Evolutionary conservation across 1,284 basidiomycete genomes (phyloP), one percentile per base, ranked within the genome.

Genomic region (Schizophyllum amplum): DNA sequence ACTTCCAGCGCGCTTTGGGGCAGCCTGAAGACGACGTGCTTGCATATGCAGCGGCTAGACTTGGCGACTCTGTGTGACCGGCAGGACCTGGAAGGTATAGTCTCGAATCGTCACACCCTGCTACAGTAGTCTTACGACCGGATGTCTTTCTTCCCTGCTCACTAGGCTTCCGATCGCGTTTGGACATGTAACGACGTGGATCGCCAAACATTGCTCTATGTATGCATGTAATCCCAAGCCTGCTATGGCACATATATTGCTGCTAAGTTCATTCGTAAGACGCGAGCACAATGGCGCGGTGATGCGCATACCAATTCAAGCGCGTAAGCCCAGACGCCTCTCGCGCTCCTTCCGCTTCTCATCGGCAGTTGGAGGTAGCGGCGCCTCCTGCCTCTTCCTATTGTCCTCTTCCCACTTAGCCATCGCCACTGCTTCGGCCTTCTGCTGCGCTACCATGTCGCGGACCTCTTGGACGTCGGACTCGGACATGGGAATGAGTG

Each of bases 1-100:
- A 88, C 86, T 2, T 87, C 87, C 22, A 77, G 76, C 25, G 79
- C 87, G 4, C 72, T 97, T 42, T 96, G 94, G 94, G 89, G 90
- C 52, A 90, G 87, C 64, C 71, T 96, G 63, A 84, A 84, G 70
- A 90, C 85, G 54, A 84, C 86, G 52, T 91, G 88, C 66, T 67
- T 92, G 64, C 85, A 92, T 66, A 76, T 93, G 74, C 82, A 87
- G 61, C 74, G 88, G 55, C 69, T 80, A 2, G 89, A 94, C 67
- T 71, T 93, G 51, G 84, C 86, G n/a, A 74, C 77, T 5, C 70
- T 89, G 47, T 92, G 90, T 65, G 86, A 88, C 61, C 68, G 68
- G 47, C 79, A 76, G 60, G 84, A 93, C 68, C 71, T 93, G n/a
- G 82, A 88, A 63, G 83, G 90, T 90, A 62, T 56, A 77, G 65